A percentile compares a stretch with the other conserved stretches of the same genome.
phyloP scores from a whole-genome alignment of 768 basidiomycete species.

The Amanita fuliginea region DNA sequence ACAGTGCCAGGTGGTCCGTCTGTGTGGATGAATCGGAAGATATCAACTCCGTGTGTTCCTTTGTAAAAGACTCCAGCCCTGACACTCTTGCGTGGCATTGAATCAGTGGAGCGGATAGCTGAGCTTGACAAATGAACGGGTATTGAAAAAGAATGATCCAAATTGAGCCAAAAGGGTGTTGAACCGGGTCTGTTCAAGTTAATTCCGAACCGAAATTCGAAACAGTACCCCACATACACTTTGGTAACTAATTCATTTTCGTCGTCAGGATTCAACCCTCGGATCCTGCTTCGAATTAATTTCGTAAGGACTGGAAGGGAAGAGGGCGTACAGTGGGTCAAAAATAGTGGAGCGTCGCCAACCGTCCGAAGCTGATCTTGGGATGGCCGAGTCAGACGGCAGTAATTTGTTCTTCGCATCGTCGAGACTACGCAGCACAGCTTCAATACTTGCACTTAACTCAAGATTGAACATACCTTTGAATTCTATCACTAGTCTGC shows the following conservation, averaged over 20 bases:
- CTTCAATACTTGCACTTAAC: not conserved
- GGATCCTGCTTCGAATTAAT: not conserved
- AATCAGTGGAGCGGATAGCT: conserved; percentile 23
- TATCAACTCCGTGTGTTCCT: conserved; percentile 29
- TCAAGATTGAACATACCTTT: not conserved
- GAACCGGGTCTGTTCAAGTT: not conserved
- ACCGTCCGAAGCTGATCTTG: conserved; percentile 8
- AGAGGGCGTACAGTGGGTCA: conserved; percentile 42
- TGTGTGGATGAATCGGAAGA: conserved; percentile 43
- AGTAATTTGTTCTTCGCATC: conserved; percentile 8
- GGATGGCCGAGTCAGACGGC: not conserved
- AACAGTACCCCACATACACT: not conserved
- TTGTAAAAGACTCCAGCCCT: conserved; percentile 56
- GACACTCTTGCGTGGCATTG: conserved; percentile 25
- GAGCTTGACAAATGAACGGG: conserved; percentile 33
- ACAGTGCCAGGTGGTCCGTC: conserved; percentile 40
- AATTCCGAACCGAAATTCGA: not conserved
- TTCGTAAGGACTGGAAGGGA: not conserved
- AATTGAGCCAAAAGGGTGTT: conserved; percentile 30
- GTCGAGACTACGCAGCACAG: conserved; percentile 6
- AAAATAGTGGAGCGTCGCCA: conserved; percentile 56
- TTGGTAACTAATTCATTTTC: not conserved
- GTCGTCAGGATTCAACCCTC: not conserved
- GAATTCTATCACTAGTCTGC: not conserved
- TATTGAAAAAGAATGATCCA: conserved; percentile 39